Base-by-base conservation (phyloP, 768 basidiomycete genomes). In the Serendipita sp. region DNA sequence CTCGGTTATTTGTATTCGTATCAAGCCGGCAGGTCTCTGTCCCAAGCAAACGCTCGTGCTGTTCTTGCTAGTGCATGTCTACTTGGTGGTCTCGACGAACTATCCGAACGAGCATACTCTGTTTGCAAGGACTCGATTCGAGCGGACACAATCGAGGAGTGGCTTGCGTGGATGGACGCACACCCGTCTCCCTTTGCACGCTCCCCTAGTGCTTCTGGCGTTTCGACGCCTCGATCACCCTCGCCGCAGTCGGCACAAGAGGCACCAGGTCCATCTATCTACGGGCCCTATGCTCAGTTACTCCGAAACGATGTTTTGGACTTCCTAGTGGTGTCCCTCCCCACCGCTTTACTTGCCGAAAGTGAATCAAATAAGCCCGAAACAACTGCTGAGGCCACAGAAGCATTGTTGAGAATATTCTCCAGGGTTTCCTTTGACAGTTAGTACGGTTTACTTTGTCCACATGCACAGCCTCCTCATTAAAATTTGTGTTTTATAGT, bases 51-150 rank as follows among this genome's bases (percentile, higher is more conserved):
- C 73, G 86, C 90, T 63, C 83, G 90, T 70, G 84, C 83, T 20
- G 86, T 91, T 42, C 82, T 95, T 58, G 88, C 90, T 50, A 86
- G 90, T 48, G 87, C 86, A 14, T 89, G 84, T 72, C 76, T 91
- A 34, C 80, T 93, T 48, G 89, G 88, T 61, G 90, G 88, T 45
- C 87, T 93, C 86, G 83, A 90, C 48, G 88, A 93, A 38, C 76
- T 94, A 38, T 86, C 84, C 72, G 79, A 79, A 66, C 85, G 85
- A 69, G 81, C 91, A 22, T 93, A 92, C 72, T 81, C 82, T 61
- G 75, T 82, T 53, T 90, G 88, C 76, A 80, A 81, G 68, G 82
- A 80, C 64, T 87, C 86, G 42, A 84, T 95, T 74, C 79, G 77
- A 48, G 78, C 85, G 67, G 84, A 88, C 63, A 88, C 82, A 50